Evolutionary conservation across 2,329 filamentous ascomycete species (phyloP), one percentile per base, ranked within the genome.

Genomic region (Fusarium duplospermum): DNA sequence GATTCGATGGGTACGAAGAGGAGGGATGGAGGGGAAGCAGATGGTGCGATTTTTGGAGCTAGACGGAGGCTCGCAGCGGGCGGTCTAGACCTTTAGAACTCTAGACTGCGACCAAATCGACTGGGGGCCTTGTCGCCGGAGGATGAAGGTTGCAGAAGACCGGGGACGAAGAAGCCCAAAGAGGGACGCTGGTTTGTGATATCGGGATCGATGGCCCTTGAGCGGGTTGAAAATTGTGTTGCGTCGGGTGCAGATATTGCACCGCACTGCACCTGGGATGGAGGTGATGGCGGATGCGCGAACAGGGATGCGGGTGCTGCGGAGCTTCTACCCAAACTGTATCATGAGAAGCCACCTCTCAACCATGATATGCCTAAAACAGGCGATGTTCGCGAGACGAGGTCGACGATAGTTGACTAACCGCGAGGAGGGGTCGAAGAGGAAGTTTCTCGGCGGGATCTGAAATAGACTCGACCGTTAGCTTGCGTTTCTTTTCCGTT

Each of bases 11-110:
- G 74, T 73, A 72, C 69, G 56, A 70, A 38, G 70, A 66, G 61
- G 52, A 75, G 69, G 58, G 64, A 78, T 78, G 69, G 77, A 78
- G 72, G 74, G 76, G 75, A 64, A 74, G 63, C 38, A 68, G 67
- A 75, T 78, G 76, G 77, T 76, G 77, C 77, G 77, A 78, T 78
- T 79, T 77, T 75, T 65, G 69, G 69, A 76, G 70, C 74, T 76
- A 78, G 71, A 77, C 64, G 69, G 67, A 73, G 73, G 72, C 74
- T 60, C 69, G 69, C 57, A 76, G 69, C 67, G 72, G 70, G 74
- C 73, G 76, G 76, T 77, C 76, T 78, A 76, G 75, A 62, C 74
- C 67, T 64, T 71, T 62, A 62, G 56, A 56, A 64, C 62, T 74
- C 64, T 67, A 64, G 69, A 40, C 33, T 59, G 61, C 40, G 56